A percentile compares a stretch with the other conserved stretches of the same genome.
Conservation (phyloP, 768 basidiomycete genomes). For the Russula olivacea region DNA sequence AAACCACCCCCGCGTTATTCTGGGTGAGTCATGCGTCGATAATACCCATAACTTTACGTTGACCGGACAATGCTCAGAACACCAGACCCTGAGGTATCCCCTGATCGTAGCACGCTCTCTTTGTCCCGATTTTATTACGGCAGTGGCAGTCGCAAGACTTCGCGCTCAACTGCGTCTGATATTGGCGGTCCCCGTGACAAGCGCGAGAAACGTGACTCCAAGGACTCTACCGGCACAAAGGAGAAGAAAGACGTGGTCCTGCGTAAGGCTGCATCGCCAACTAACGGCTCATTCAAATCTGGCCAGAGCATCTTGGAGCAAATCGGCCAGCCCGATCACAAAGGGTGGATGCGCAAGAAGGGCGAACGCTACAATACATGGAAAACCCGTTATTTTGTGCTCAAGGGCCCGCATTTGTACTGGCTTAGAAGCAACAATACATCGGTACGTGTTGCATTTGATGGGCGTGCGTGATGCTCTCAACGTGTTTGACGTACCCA, state of each 20-base stretch:
- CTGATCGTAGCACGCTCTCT: constrained; percentile 36
- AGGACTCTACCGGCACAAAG: constrained; percentile 26
- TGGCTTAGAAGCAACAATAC: constrained; percentile 72
- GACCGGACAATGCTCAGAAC: constrained; percentile 27
- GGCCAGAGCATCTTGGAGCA: constrained; percentile 80
- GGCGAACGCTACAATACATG: constrained; percentile 89
- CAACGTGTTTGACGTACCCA: constrained; percentile 30
- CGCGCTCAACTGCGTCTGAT: constrained; percentile 41
- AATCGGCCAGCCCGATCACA: constrained; percentile 85
- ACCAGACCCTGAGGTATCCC: constrained; percentile 35
- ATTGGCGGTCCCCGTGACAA: constrained; percentile 29
- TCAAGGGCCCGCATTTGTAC: constrained; percentile 90
- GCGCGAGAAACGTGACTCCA: constrained; percentile 25
- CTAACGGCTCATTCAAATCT: constrained; percentile 28
- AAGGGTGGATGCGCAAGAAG: constrained; percentile 95
- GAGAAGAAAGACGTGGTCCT: constrained; percentile 39
- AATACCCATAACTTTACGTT: neutral
- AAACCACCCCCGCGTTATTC: constrained; percentile 80
- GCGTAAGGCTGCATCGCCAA: constrained; percentile 50
- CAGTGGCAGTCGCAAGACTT: constrained; percentile 36
- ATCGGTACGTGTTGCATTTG: constrained; percentile 34
- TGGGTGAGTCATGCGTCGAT: constrained; percentile 42
- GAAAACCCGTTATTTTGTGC: constrained; percentile 87
- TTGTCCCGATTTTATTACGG: constrained; percentile 36
- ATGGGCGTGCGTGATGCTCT: neutral